phyloP scores from a whole-genome alignment of 176 grass and related monocot genomes.

The Cymbopogon citratus region DNA sequence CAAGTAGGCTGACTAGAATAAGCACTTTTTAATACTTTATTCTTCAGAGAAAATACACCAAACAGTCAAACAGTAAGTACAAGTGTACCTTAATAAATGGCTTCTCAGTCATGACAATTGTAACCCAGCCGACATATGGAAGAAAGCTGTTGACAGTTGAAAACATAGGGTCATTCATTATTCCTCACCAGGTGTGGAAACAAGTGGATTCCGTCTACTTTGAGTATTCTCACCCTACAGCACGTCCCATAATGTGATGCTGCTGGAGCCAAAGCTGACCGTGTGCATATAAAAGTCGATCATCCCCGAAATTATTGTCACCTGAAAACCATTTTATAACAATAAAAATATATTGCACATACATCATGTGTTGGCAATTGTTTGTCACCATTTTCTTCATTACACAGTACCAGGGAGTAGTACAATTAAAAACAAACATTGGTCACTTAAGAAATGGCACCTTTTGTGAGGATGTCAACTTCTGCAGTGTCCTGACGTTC shows the following conservation, averaged over 20 bases:
- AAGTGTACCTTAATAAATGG: constrained; percentile 69
- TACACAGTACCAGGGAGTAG: not conserved
- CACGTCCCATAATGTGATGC: constrained; percentile 77
- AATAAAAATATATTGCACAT: not conserved
- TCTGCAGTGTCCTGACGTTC: constrained; percentile 66
- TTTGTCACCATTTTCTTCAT: not conserved
- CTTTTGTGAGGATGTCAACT: constrained; percentile 88
- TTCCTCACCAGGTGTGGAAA: not conserved
- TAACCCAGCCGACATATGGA: constrained; percentile 75
- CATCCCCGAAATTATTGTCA: constrained; percentile 79
- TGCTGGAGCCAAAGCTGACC: constrained; percentile 89
- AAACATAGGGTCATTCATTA: not conserved
- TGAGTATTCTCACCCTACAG: constrained; percentile 54
- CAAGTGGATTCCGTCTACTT: not conserved
- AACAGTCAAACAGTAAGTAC: not conserved
- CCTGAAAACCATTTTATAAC: constrained; percentile 35
- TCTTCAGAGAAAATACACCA: not conserved
- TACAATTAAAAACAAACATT: not conserved
- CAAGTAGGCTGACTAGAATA: not conserved
- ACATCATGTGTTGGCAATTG: not conserved
- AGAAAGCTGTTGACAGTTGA: constrained; percentile 47
- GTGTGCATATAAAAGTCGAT: constrained; percentile 67
- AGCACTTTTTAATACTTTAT: not conserved
- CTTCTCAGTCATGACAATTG: constrained; percentile 84
- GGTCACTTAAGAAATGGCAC: not conserved